Evolutionary conservation across 352 stramenopile genomes (phyloP), one percentile per base, ranked within the genome.

Genomic region (Pythium folliculosum): DNA sequence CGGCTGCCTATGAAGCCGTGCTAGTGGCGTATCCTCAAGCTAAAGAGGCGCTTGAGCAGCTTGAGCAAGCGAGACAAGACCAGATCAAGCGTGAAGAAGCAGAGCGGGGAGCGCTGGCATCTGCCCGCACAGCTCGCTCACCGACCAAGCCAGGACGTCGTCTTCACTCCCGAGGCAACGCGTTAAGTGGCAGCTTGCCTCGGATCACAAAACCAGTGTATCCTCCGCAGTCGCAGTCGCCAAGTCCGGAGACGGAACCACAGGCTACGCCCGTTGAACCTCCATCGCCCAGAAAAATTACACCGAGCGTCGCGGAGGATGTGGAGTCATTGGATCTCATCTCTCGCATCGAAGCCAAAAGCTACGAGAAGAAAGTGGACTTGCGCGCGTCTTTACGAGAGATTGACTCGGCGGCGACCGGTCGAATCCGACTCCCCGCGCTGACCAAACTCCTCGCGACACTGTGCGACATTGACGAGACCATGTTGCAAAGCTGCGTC

Each of bases 11-110:
- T 17, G 63, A 88, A 27, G 64, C 65, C 1, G 84, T 87, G 45
- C n/a, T 78, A 16, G 52, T 67, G 21, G 67, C 71, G 22, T 89
- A 91, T 44, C 79, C 83, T 21, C 79, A 85, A 69, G 77, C 81
- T 19, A 49, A 63, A n/a, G 70, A 80, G n/a, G 77, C 79, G 0
- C 59, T 91, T 12, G 67, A 65, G 25, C 69, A 69, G n/a, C 58
- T 90, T 7, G 56, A 78, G 25, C 59, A 71, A 53, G 60, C 63
- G 6, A 37, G 32, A 43, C 60, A 77, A 54, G 48, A 74, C 19
- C 59, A 60, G 16, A 47, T 69, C 0, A 38, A 56, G 32, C 54
- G 67, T 23, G 61, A 77, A 50, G 72, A 79, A 21, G 65, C 60
- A 0, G 70, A 77, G 47, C 70, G 61, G 27, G 52, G 25, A 17